Evolutionary conservation across 1,284 basidiomycete species (phyloP).

Genomic region (Peniophora sp.): DNA sequence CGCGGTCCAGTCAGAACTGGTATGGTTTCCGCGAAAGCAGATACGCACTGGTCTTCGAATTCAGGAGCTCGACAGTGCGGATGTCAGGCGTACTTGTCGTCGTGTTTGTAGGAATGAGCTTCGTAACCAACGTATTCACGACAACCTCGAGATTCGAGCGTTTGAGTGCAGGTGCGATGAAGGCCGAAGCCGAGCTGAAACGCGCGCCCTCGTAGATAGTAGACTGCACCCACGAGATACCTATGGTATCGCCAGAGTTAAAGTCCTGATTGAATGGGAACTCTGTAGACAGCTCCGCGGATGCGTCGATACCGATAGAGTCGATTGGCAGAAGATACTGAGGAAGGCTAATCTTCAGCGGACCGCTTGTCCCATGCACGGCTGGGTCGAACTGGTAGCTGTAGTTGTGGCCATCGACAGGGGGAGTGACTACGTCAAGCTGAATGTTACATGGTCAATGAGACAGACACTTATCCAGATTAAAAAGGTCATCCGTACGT

Average conservation of each 20-base stretch:
- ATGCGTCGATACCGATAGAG: conserved; percentile 8
- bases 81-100: background rate
- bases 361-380: background rate
- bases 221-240: conserved; percentile 10
- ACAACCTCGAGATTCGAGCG: conserved; percentile 10
- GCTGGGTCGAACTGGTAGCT: background rate
- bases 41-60: background rate
- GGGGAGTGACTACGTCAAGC: background rate
- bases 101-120: conserved; percentile 1
- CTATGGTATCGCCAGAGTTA: conserved; percentile 13
- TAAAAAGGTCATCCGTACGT: conserved; percentile 11
- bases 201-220: background rate
- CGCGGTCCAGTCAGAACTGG: background rate
- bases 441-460: background rate
- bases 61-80: background rate
- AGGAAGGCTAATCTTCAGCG: background rate
- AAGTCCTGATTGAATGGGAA: conserved; percentile 13
- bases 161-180: conserved; percentile 9
- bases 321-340: conserved; percentile 3
- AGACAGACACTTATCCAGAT: background rate
- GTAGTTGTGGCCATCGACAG: background rate
- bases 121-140: conserved; percentile 8
- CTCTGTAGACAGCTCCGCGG: conserved; percentile 4
- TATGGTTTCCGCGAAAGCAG: background rate
- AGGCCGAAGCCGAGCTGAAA: conserved; percentile 3